phyloP scores from a whole-genome alignment of 345 rosid genomes.

The Cardamine occulta region DNA sequence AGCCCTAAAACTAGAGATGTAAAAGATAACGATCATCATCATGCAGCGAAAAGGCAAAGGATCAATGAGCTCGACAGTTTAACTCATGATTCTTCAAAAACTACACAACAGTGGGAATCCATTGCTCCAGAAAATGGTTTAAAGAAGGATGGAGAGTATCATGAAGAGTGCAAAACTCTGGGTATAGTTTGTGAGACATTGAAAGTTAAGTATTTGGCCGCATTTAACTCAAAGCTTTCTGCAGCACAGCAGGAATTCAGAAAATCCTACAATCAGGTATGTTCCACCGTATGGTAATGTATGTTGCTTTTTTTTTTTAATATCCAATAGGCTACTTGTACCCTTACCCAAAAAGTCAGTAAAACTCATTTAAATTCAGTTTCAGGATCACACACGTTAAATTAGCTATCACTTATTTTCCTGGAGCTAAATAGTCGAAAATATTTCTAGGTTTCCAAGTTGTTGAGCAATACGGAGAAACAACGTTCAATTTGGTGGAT shows the following conservation, averaged over 20 bases:
- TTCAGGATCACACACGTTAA: constrained; percentile 12
- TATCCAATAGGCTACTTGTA: constrained; percentile 2
- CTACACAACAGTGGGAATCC: constrained; percentile 31
- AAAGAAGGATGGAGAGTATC: constrained; percentile 43
- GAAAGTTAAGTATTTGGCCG: constrained; percentile 76
- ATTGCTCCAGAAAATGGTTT: constrained; percentile 39
- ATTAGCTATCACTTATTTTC: constrained; percentile 7
- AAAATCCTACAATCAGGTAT: constrained; percentile 75
- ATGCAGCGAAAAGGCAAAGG: constrained; percentile 58
- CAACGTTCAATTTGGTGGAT: constrained; percentile 79
- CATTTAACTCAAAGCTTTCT: constrained; percentile 63
- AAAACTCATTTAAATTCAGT: neutral
- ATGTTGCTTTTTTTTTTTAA: neutral
- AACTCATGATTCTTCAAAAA: constrained; percentile 40
- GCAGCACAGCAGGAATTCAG: constrained; percentile 75
- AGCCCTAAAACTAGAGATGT: constrained; percentile 49
- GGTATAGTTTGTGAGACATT: constrained; percentile 58
- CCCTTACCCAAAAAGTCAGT: neutral
- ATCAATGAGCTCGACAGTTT: constrained; percentile 37
- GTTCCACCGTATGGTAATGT: constrained; percentile 17
- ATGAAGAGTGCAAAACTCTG: constrained; percentile 49
- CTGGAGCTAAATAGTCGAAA: constrained; percentile 22
- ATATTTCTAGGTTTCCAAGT: constrained; percentile 64
- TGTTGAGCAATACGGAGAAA: constrained; percentile 49
- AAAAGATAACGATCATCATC: constrained; percentile 42